phyloP scores from a whole-genome alignment of 2,329 filamentous ascomycete genomes.

The Aspergillus novofumigatus region DNA sequence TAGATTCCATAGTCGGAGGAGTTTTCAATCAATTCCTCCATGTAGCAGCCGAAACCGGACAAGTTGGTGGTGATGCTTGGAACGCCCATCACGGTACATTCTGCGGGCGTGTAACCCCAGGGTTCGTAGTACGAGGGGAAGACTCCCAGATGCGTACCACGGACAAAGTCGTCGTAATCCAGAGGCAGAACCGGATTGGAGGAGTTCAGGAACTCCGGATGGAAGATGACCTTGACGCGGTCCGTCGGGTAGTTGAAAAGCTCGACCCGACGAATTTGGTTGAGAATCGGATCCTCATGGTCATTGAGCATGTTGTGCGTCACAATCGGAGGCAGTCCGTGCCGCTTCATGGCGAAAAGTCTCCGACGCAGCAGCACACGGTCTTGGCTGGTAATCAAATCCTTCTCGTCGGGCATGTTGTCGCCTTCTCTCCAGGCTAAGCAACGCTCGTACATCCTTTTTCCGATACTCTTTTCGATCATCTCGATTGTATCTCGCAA shows the following conservation, averaged over 20 bases:
- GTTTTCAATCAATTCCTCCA: slow-evolving; percentile 98
- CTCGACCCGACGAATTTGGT: slow-evolving; percentile 92
- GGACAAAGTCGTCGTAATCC: slow-evolving; percentile 98
- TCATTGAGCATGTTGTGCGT: slow-evolving; percentile 99
- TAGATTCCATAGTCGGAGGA: slow-evolving; percentile 98
- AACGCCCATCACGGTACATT: slow-evolving; percentile 98
- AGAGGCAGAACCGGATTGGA: slow-evolving; percentile 91
- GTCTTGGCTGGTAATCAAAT: slow-evolving; percentile 86
- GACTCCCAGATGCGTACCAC: slow-evolving; percentile 90
- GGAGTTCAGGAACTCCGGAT: slow-evolving; percentile 95
- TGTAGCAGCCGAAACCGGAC: slow-evolving; percentile 97
- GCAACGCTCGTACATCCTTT: slow-evolving; percentile 89
- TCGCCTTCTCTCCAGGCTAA: slow-evolving; percentile 95
- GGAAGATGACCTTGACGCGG: slow-evolving; percentile 96
- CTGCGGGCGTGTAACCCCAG: slow-evolving; percentile 97
- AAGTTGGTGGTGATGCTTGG: slow-evolving; percentile 97
- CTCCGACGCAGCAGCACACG: slow-evolving; percentile 86
- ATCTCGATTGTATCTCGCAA: slow-evolving; percentile 87
- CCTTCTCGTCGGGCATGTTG: slow-evolving; percentile 91
- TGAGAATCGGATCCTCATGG: slow-evolving; percentile 85
- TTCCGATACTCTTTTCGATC: slow-evolving; percentile 88
- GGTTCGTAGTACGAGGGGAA: slow-evolving; percentile 99
- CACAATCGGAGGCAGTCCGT: slow-evolving; percentile 86
- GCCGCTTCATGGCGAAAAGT: slow-evolving; percentile 93
- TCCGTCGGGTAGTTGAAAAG: slow-evolving; percentile 95